Percentiles rank a stretch among this genome's conserved stretches.
phyloP scores from a whole-genome alignment of 495 filamentous ascomycete genomes.

The Tricharina praecox region DNA sequence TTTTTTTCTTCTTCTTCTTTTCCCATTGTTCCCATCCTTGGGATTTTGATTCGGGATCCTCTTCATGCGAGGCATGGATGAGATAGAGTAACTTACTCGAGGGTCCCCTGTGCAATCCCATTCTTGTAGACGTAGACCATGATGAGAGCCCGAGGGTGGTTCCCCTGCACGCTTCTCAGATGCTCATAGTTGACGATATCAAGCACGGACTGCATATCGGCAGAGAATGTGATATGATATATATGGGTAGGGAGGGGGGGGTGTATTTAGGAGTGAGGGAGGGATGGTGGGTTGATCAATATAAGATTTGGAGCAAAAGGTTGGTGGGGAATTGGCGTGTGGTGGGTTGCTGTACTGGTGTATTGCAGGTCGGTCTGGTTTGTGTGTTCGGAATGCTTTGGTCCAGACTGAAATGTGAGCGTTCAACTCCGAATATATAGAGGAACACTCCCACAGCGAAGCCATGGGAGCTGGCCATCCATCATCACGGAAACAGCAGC shows the following conservation, averaged over 20 bases:
- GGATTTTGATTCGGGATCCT: not conserved
- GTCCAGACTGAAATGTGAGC: conserved; percentile 8
- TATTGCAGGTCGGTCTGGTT: not conserved
- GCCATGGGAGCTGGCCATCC: not conserved
- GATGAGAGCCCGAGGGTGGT: not conserved
- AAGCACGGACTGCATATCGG: too few species aligned
- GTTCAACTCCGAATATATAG: conserved; percentile 8
- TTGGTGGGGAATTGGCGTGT: too few species aligned
- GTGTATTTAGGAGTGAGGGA: too few species aligned
- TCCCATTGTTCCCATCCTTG: too few species aligned
- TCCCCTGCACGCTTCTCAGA: not conserved
- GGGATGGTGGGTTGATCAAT: too few species aligned
- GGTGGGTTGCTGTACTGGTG: not conserved
- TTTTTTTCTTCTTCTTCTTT: too few species aligned
- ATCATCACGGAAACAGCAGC: conserved; percentile 1
- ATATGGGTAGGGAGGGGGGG: too few species aligned
- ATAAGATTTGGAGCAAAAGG: too few species aligned
- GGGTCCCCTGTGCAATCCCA: not conserved
- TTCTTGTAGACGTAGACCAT: not conserved
- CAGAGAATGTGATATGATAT: too few species aligned
- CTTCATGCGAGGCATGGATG: too few species aligned
- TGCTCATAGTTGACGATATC: too few species aligned
- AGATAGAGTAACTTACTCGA: not conserved
- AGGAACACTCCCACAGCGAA: not conserved
- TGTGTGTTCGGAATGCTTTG: not conserved